A percentile compares a stretch with the other conserved stretches of the same genome.
These are phyloP conservation scores for Saccharomyces mikatae DNA, from an alignment of 805 yeast genomes.

Conservation along the genomic window DNA sequence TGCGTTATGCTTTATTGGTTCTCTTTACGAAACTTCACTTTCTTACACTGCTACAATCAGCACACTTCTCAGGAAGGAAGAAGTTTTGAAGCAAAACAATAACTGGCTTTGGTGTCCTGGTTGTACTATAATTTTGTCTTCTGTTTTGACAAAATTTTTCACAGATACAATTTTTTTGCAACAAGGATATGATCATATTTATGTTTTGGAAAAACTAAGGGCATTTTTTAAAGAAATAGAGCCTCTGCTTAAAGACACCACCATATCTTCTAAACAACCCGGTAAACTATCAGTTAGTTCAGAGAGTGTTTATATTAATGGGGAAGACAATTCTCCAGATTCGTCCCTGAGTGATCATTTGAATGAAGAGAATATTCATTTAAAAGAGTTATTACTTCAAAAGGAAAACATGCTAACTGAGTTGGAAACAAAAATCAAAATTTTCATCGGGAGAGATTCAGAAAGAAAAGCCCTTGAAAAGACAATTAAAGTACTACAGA, in stretches of 20 bases:
- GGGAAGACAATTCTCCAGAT: background rate
- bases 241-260: background rate
- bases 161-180: background rate
- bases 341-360: background rate
- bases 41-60: background rate
- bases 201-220: background rate
- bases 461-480: background rate
- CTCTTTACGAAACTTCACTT: background rate
- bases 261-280: background rate
- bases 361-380: background rate
- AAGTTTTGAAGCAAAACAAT: background rate
- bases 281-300: background rate
- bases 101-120: background rate
- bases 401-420: constrained; percentile 11
- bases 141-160: background rate
- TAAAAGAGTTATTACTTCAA: background rate
- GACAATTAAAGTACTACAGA: background rate
- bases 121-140: background rate
- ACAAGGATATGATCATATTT: background rate
- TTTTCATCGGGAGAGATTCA: background rate
- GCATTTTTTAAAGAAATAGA: background rate
- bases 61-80: background rate
- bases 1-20: background rate
- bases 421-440: constrained; percentile 18
- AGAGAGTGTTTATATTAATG: background rate